These are phyloP conservation scores for Raphanus raphanistrum DNA, from an alignment of 345 rosid genomes.

Conservation along the genomic window DNA sequence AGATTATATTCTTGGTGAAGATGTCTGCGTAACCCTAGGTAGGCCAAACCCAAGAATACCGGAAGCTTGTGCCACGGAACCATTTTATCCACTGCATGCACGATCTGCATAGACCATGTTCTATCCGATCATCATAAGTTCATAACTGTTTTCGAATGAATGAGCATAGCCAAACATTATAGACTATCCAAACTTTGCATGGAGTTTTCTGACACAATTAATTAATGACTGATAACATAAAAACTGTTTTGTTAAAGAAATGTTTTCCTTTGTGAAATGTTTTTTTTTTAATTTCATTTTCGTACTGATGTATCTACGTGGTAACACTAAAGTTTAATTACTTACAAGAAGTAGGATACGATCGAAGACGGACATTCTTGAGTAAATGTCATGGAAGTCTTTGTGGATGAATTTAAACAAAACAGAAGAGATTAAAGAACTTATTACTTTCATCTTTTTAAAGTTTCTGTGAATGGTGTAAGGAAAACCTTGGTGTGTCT, in stretches of 20 bases:
- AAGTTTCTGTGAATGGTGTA: not conserved
- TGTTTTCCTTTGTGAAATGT: not conserved
- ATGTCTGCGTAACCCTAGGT: conserved; percentile 50
- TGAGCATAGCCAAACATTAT: not conserved
- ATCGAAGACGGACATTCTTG: conserved; percentile 1
- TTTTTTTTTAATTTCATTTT: not conserved
- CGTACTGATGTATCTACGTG: not conserved
- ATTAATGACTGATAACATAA: not conserved
- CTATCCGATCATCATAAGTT: not conserved
- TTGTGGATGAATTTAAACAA: not conserved
- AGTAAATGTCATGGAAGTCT: conserved; percentile 2
- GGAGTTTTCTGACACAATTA: not conserved
- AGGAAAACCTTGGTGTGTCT: too few relatives aligned
- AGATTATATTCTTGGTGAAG: conserved; percentile 59
- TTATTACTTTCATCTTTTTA: not conserved
- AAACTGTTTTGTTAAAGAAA: not conserved
- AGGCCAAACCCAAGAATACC: conserved; percentile 49
- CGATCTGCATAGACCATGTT: conserved; percentile 36
- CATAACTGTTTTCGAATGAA: not conserved
- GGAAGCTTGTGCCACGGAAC: conserved; percentile 57
- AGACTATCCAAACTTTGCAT: not conserved
- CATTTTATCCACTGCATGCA: conserved; percentile 49
- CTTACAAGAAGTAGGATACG: not conserved
- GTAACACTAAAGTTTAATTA: not conserved
- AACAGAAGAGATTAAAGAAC: conserved; percentile 1